phyloP scores from a whole-genome alignment of 805 yeast genomes.

The Schizosaccharomyces pombe region DNA sequence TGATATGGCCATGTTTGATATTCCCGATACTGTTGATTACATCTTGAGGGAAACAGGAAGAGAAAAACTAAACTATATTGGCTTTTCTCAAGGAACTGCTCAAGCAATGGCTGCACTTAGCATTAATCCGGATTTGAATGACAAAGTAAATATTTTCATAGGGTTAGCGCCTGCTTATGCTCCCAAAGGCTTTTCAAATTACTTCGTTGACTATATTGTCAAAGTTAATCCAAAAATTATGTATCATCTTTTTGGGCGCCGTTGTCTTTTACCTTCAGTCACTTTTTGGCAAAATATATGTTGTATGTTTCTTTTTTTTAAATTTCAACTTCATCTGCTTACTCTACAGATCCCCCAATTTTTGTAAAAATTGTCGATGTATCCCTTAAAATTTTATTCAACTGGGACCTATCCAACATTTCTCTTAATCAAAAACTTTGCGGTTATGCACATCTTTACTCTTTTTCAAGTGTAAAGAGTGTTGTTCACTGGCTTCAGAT shows the following conservation, averaged over 20 bases:
- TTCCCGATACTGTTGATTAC: slow-evolving; percentile 62
- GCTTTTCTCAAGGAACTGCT: slow-evolving; percentile 86
- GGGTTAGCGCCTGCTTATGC: slow-evolving; percentile 90
- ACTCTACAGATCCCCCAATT: slow-evolving; percentile 33
- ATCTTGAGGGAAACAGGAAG: slow-evolving; percentile 30
- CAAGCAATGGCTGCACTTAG: slow-evolving; percentile 73
- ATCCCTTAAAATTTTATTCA: slow-evolving; percentile 43
- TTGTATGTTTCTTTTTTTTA: slow-evolving; percentile 18
- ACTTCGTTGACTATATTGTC: slow-evolving; percentile 49
- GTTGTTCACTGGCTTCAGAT: slow-evolving; percentile 96
- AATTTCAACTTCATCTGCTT: not conserved
- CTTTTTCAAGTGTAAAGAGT: slow-evolving; percentile 74
- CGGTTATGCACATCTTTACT: slow-evolving; percentile 70
- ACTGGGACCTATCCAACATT: slow-evolving; percentile 62
- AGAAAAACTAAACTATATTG: slow-evolving; percentile 39
- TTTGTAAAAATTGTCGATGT: slow-evolving; percentile 49
- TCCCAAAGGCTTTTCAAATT: slow-evolving; percentile 62
- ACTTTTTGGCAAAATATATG: slow-evolving; percentile 47
- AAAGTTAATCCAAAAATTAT: slow-evolving; percentile 54
- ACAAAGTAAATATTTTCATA: slow-evolving; percentile 31
- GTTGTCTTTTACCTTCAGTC: slow-evolving; percentile 54
- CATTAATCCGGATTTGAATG: slow-evolving; percentile 35
- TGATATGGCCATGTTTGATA: slow-evolving; percentile 76
- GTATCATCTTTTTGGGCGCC: slow-evolving; percentile 47
- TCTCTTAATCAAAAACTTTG: slow-evolving; percentile 46